Evolutionary conservation across 495 filamentous ascomycete species (phyloP).

Genomic region (Penicillium manginii): DNA sequence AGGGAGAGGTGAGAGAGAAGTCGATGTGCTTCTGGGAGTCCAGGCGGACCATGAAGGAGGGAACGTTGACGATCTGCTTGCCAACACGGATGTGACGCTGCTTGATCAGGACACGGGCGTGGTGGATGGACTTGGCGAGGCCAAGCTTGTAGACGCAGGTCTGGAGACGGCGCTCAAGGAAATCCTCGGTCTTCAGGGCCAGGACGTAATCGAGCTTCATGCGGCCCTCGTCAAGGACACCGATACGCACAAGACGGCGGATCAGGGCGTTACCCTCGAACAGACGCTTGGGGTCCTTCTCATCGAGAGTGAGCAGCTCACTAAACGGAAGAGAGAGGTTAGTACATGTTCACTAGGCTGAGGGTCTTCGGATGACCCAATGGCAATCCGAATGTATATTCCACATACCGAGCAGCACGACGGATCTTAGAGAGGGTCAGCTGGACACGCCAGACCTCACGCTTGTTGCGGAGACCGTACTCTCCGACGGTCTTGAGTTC

Average conservation of each 20-base stretch:
- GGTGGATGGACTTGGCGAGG: conserved; percentile 99
- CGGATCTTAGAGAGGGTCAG: conserved; percentile 99
- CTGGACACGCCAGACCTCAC: conserved; percentile 99
- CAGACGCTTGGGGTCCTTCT: conserved; percentile 99
- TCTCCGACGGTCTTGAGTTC: conserved; percentile 99
- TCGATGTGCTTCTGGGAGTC: conserved; percentile 99
- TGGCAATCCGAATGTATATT: not conserved
- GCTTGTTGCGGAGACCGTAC: conserved; percentile 99
- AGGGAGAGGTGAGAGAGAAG: conserved; percentile 95
- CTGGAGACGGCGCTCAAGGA: conserved; percentile 98
- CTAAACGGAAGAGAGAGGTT: conserved; percentile 46
- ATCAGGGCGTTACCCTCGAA: conserved; percentile 99
- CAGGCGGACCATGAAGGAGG: conserved; percentile 97
- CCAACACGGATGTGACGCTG: conserved; percentile 99
- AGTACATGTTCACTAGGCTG: conserved; percentile 9
- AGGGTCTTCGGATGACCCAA: not conserved
- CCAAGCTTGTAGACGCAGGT: conserved; percentile 99
- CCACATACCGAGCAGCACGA: conserved; percentile 96
- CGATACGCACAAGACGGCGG: conserved; percentile 98
- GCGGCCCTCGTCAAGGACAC: conserved; percentile 99
- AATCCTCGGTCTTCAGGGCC: conserved; percentile 96
- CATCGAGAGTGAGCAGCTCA: conserved; percentile 99
- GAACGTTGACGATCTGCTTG: conserved; percentile 99
- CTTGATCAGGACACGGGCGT: conserved; percentile 98
- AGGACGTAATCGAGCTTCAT: conserved; percentile 99